These are phyloP conservation scores for Penicillium sp. DNA, from an alignment of 2,329 filamentous ascomycete species.

Conservation along the genomic window DNA sequence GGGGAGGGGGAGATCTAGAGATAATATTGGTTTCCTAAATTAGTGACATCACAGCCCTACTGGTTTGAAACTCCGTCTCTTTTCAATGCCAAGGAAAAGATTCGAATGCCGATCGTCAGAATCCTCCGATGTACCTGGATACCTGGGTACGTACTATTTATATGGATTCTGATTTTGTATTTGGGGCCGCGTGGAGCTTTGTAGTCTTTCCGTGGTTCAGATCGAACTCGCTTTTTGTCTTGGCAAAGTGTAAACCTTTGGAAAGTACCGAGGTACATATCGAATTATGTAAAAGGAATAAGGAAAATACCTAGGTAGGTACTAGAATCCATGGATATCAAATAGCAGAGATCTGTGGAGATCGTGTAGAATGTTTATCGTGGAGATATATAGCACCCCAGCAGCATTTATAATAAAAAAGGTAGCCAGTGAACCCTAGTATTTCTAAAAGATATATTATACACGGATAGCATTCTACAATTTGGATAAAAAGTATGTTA, in stretches of 20 bases:
- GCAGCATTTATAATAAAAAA: not conserved
- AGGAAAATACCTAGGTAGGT: no score
- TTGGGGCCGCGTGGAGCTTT: constrained; percentile 1
- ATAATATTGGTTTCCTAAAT: not conserved
- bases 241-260: not conserved
- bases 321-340: not conserved
- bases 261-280: no score
- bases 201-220: constrained; percentile 1
- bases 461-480: not conserved
- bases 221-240: not conserved
- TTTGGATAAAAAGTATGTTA: no score
- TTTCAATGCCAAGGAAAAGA: not conserved
- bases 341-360: not conserved
- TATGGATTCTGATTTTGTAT: not conserved
- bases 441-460: not conserved
- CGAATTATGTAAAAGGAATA: not conserved
- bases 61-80: not conserved
- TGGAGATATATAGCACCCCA: not conserved
- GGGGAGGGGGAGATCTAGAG: constrained; percentile 1
- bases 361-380: not conserved
- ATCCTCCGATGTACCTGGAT: not conserved
- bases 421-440: no score
- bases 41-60: constrained; percentile 16
- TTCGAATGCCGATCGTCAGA: not conserved
- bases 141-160: not conserved